Base-by-base conservation (phyloP, 202 grass and related monocot genomes). In the Cymbopogon flexuosus region DNA sequence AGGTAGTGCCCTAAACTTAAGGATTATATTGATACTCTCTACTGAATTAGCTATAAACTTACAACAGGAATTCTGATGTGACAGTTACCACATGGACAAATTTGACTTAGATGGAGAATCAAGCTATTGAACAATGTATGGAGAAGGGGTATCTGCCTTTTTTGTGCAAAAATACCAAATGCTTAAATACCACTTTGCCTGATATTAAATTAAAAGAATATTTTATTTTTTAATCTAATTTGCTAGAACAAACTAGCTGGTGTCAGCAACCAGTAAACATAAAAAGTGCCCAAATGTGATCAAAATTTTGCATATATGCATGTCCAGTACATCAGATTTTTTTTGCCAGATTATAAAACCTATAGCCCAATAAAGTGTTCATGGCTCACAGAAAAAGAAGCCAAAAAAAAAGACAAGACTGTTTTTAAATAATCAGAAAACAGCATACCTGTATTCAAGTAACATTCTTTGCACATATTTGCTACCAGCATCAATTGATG, bases 391-490 rank as follows among this genome's bases (percentile, higher is more conserved):
- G 58, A 72, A 81, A 81, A 75, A 56, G 3, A 37, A 64, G 29
- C 31, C 0, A 10, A 10, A 67, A 4, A 82, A 41, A 15, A 79
- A 40, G 15, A 67, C 63, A 79, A 40, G 15, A 67, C 63, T 78
- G 29, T 78, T 35, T 61, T 85, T 69, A 75, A 67, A 88, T 23
- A 87, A 68, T 76, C 66, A 40, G 56, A 77, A 85, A 86, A 84
- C 43, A 16, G 84, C 60, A 84, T 74, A 97, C 95, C 91, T 94
- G 83, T 93, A 94, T 30, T 94, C 95, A 79, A 90, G 85, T 87
- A 97, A 79, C 66, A 84, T 91, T 77, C 79, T 92, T 86, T 97
- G 92, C 79, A 94, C 88, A 47, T 88, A 87, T 67, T 93, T 97
- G 84, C 71, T 86, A 58, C 91, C 95, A 79, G 86, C 90, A 75